Conservation (phyloP, 345 rosid genomes). For the Excoecaria agallocha region DNA sequence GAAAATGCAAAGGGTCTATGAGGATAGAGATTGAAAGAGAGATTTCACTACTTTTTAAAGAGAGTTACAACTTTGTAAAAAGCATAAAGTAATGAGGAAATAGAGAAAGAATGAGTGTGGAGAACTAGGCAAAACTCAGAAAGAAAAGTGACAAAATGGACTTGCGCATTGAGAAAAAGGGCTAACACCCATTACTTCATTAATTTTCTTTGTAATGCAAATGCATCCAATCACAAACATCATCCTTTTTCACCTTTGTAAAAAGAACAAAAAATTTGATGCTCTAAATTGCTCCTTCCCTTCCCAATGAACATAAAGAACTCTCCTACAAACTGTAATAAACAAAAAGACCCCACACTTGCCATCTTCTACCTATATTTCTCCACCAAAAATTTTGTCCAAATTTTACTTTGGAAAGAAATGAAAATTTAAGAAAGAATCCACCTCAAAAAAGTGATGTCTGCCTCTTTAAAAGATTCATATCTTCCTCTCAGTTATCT, state of each 20-base stretch:
- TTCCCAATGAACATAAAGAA: slow-evolving; percentile 16
- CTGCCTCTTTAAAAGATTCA: slow-evolving; percentile 17
- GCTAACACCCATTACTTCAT: slow-evolving; percentile 19
- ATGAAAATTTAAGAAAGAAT: slow-evolving; percentile 21
- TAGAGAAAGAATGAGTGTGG: slow-evolving; percentile 26
- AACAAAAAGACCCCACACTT: slow-evolving; percentile 19
- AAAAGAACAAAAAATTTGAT: slow-evolving; percentile 13
- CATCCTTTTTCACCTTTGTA: slow-evolving; percentile 25
- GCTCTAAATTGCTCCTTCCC: slow-evolving; percentile 16
- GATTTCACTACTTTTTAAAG: slow-evolving; percentile 1
- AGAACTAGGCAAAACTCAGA: neutral
- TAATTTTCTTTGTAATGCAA: no score
- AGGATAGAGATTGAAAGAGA: neutral
- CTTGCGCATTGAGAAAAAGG: neutral
- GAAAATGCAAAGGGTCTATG: neutral
- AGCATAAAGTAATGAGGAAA: slow-evolving; percentile 34
- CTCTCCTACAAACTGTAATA: slow-evolving; percentile 9
- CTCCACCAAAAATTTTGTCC: slow-evolving; percentile 22
- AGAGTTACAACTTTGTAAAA: slow-evolving; percentile 27
- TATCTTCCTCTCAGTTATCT: slow-evolving; percentile 25
- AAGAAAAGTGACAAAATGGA: slow-evolving; percentile 26
- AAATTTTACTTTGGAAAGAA: slow-evolving; percentile 18
- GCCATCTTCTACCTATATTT: slow-evolving; percentile 12
- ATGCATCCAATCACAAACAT: slow-evolving; percentile 21
- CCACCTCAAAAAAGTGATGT: slow-evolving; percentile 15